These are phyloP conservation scores for Ustilago hordei DNA, from an alignment of 1,284 basidiomycete genomes.

Conservation along the genomic window DNA sequence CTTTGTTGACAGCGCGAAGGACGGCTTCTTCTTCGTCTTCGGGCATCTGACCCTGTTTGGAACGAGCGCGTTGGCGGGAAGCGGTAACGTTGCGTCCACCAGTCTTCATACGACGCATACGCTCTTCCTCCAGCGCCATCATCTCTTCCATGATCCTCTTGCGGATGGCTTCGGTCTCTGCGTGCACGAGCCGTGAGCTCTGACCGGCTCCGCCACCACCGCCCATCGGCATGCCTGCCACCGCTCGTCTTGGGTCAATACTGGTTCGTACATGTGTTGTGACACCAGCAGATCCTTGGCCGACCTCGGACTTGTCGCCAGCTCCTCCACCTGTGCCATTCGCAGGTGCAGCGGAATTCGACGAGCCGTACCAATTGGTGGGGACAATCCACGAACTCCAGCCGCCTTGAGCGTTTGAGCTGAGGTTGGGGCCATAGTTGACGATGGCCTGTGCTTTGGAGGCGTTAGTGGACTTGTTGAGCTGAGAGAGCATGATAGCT, in stretches of 20 bases:
- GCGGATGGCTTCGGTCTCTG: slow-evolving; percentile 79
- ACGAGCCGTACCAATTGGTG: slow-evolving; percentile 57
- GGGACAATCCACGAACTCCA: slow-evolving; percentile 66
- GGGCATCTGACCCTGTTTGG: slow-evolving; percentile 79
- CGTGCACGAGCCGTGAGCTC: slow-evolving; percentile 51
- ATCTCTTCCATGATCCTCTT: slow-evolving; percentile 99
- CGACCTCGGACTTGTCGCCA: slow-evolving; percentile 52
- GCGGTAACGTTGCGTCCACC: slow-evolving; percentile 61
- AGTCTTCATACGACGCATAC: slow-evolving; percentile 92
- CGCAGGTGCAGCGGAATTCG: slow-evolving; percentile 9
- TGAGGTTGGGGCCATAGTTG: slow-evolving; percentile 50
- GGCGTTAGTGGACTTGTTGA: slow-evolving; percentile 74
- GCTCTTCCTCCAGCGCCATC: slow-evolving; percentile 93
- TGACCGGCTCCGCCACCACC: slow-evolving; percentile 30
- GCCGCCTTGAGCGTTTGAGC: slow-evolving; percentile 59
- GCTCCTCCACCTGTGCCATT: slow-evolving; percentile 33
- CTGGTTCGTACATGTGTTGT: slow-evolving; percentile 45
- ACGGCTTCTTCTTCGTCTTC: slow-evolving; percentile 77
- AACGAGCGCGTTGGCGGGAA: slow-evolving; percentile 12
- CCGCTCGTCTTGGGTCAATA: slow-evolving; percentile 20
- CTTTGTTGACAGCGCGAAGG: slow-evolving; percentile 90
- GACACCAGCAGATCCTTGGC: slow-evolving; percentile 58
- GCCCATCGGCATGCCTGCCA: slow-evolving; percentile 31
- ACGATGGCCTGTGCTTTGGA: slow-evolving; percentile 56
- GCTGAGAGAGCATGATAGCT: slow-evolving; percentile 96